Base-by-base conservation (phyloP, 2,329 filamentous ascomycete species). In the Hymenoscyphus repandus region DNA sequence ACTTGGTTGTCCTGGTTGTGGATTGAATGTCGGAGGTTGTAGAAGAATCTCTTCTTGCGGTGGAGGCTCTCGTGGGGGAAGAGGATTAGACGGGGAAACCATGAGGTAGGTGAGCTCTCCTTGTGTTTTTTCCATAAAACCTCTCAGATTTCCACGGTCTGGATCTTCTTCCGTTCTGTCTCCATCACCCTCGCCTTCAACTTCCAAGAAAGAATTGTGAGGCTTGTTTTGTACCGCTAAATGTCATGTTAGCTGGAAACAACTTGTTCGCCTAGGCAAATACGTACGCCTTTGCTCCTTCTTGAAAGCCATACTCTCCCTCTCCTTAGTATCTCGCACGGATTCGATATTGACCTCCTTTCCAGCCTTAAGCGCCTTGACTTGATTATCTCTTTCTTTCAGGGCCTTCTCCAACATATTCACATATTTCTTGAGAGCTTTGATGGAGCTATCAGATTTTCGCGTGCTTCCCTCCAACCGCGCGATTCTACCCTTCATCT, bases 401-500 rank as follows among this genome's bases (percentile, higher is more conserved):
- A 96, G 75, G 56, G 92, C 93, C 62, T 84, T 82, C 72, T 97
- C 91, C 56, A 97, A 78, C 71, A 97, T 89, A 49, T 83, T 78
- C 52, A 97, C 87, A 66, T 96, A 95, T 73, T 90, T 90, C 68
- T 89, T 90, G 49, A 96, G 73, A 32, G 90, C 89, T 70, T 91
- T 90, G 63, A 95, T 91, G 51, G 91, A 82, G 55, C 88, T 86
- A 70, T 95, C 93, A 45, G 88, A 86, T 59, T 92, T 89, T 58
- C 91, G 80, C 31, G 86, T 82, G 60, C 95, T 89, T 49, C 93
- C 93, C 71, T 99, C 93, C 58, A 97, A 81, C 64, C 88, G 87
- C 46, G 92, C 92, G 72, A 99, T 96, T 65, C 95, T 85, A 60
- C 89, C 90, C 75, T 95, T 96, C 93, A 99, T 97, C 74, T 99